Evolutionary conservation across 495 filamentous ascomycete genomes (phyloP).

Genomic region (Staphylotrichum tortipilum): DNA sequence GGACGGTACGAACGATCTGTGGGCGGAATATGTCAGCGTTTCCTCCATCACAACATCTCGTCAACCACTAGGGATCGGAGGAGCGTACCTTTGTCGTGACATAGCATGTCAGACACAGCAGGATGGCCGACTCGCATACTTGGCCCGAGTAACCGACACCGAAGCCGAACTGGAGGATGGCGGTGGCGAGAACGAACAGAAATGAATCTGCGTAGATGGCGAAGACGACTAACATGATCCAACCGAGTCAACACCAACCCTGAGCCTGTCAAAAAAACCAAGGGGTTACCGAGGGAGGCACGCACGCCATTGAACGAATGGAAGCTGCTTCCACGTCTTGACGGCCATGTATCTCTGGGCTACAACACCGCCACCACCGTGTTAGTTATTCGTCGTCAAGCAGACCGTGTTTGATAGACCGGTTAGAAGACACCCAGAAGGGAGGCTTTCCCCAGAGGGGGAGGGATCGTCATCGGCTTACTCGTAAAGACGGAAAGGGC

Average conservation of each 20-base stretch:
- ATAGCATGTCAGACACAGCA: constrained; percentile 44
- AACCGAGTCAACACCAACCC: not conserved
- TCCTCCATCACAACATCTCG: not conserved
- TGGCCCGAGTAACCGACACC: constrained; percentile 33
- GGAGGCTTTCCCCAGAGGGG: too few relatives aligned
- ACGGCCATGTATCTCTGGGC: constrained; percentile 31
- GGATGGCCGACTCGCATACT: constrained; percentile 41
- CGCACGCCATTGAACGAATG: constrained; percentile 41
- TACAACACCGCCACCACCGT: constrained; percentile 6
- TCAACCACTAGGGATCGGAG: too few relatives aligned
- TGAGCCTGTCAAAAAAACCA: too few relatives aligned
- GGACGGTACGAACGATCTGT: constrained; percentile 31
- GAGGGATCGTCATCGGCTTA: constrained; percentile 25
- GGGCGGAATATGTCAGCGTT: constrained; percentile 1
- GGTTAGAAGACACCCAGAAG: too few relatives aligned
- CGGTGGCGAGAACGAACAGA: constrained; percentile 42
- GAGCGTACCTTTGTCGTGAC: constrained; percentile 43
- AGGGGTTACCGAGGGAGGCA: too few relatives aligned
- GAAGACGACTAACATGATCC: constrained; percentile 34
- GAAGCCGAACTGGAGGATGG: constrained; percentile 41
- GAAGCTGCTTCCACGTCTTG: constrained; percentile 36
- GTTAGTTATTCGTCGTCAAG: not conserved
- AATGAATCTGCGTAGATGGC: constrained; percentile 44
- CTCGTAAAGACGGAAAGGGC: constrained; percentile 39
- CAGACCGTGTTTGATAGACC: not conserved